Evolutionary conservation across 2,329 filamentous ascomycete species (phyloP).

Genomic region (Aspergillus persii): DNA sequence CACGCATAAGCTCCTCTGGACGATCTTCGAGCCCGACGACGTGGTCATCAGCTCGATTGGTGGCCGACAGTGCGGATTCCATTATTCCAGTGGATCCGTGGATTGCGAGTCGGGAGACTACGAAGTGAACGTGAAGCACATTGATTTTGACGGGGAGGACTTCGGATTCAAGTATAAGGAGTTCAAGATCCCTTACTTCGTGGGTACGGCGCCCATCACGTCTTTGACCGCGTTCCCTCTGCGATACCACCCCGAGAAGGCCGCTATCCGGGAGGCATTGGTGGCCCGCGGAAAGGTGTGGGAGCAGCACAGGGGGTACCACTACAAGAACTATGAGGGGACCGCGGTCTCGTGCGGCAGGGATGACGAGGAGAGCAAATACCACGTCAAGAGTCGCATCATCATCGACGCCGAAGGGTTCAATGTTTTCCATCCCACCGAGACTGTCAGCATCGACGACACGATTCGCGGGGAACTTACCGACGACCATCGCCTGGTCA

Average conservation of each 20-base stretch:
- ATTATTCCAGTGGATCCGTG: background rate
- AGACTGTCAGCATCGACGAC: constrained; percentile 24
- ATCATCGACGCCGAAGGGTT: constrained; percentile 54
- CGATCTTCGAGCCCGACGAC: constrained; percentile 36
- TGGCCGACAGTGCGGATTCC: constrained; percentile 12
- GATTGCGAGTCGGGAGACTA: constrained; percentile 9
- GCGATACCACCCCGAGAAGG: constrained; percentile 42
- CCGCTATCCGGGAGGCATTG: constrained; percentile 39
- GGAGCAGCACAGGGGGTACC: constrained; percentile 48
- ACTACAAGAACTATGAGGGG: constrained; percentile 52
- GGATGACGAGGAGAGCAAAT: constrained; percentile 23
- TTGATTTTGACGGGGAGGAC: constrained; percentile 20
- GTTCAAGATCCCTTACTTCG: constrained; percentile 11
- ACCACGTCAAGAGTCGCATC: constrained; percentile 47
- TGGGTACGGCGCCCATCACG: constrained; percentile 43
- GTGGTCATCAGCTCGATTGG: constrained; percentile 9
- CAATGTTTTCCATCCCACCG: constrained; percentile 47
- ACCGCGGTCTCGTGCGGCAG: constrained; percentile 31
- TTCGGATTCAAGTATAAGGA: constrained; percentile 15
- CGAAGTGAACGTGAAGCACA: constrained; percentile 6
- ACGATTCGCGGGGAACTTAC: constrained; percentile 28
- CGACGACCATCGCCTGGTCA: constrained; percentile 43
- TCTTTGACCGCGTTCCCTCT: constrained; percentile 46
- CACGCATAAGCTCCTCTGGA: constrained; percentile 48
- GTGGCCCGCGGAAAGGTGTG: constrained; percentile 48